Conservation (phyloP, 441 rosid genomes). For the Gossypium davidsonii region DNA sequence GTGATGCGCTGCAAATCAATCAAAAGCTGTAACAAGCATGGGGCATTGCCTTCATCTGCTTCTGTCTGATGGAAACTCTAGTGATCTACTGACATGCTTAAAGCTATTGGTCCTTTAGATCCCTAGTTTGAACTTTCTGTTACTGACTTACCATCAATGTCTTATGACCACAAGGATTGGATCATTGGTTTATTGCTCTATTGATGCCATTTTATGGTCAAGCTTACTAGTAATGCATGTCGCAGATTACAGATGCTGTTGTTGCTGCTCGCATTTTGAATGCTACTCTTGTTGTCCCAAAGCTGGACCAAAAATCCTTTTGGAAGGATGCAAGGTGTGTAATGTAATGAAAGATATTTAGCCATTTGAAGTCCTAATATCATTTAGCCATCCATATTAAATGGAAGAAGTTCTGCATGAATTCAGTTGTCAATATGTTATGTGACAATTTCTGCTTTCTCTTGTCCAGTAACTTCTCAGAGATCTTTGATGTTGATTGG, state of each 20-base stretch:
- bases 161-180: not conserved
- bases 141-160: not conserved
- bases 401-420: not conserved
- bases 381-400: not conserved
- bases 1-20: not conserved
- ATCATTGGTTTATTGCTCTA: not conserved
- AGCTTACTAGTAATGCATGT: conserved; percentile 18
- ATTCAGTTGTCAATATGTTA: not conserved
- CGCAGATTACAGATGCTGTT: conserved; percentile 92
- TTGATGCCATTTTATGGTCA: conserved; percentile 17
- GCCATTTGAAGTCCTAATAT: conserved; percentile 8
- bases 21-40: not conserved
- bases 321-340: conserved; percentile 94
- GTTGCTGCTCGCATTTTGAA: conserved; percentile 91
- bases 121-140: not conserved
- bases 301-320: conserved; percentile 89
- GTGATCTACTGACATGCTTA: conserved; percentile 2
- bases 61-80: not conserved
- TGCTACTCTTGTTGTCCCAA: conserved; percentile 92
- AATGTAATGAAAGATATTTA: conserved; percentile 10
- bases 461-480: conserved; percentile 63
- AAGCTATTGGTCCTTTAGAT: not conserved
- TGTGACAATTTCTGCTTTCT: conserved; percentile 11
- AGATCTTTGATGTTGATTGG: conserved; percentile 75
- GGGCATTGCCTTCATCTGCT: not conserved